Evolutionary conservation across 305 asterid genomes (phyloP).

Genomic region (Coffea humblotiana): DNA sequence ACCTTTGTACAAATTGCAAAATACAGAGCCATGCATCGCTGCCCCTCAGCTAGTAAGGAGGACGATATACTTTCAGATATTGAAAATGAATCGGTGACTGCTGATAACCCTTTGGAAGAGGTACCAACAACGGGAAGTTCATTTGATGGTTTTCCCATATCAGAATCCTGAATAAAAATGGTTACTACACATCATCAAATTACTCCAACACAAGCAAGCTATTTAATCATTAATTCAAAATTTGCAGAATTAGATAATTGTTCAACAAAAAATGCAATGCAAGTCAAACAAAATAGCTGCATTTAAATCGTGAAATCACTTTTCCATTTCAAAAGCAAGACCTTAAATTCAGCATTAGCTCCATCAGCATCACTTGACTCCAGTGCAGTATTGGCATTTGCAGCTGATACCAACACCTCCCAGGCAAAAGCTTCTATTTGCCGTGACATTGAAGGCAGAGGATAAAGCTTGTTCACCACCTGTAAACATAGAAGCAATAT

Average conservation of each 20-base stretch:
- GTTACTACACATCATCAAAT: slow-evolving; percentile 18
- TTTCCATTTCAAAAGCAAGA: neutral
- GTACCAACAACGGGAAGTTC: slow-evolving; percentile 43
- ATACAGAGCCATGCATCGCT: slow-evolving; percentile 84
- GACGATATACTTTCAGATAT: slow-evolving; percentile 58
- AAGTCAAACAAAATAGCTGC: neutral
- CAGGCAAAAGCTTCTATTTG: slow-evolving; percentile 86
- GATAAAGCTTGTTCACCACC: slow-evolving; percentile 99
- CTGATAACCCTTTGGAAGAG: slow-evolving; percentile 39
- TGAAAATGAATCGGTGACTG: slow-evolving; percentile 46
- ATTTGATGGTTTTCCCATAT: slow-evolving; percentile 40
- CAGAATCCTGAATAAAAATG: slow-evolving; percentile 45
- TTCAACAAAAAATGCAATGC: neutral
- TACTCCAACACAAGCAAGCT: neutral
- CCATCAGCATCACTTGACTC: slow-evolving; percentile 51
- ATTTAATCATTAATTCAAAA: neutral
- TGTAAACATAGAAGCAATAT: slow-evolving; percentile 33
- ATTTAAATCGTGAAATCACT: neutral
- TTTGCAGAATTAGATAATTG: neutral
- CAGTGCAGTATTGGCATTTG: slow-evolving; percentile 41
- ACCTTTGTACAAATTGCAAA: slow-evolving; percentile 99
- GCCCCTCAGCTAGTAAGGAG: slow-evolving; percentile 65
- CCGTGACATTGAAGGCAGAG: slow-evolving; percentile 68
- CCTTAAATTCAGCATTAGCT: slow-evolving; percentile 42
- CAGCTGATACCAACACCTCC: slow-evolving; percentile 76